Percentiles rank a stretch among this genome's conserved stretches.
phyloP scores from a whole-genome alignment of 805 yeast species.

The Sporopachydermia lactativora region DNA sequence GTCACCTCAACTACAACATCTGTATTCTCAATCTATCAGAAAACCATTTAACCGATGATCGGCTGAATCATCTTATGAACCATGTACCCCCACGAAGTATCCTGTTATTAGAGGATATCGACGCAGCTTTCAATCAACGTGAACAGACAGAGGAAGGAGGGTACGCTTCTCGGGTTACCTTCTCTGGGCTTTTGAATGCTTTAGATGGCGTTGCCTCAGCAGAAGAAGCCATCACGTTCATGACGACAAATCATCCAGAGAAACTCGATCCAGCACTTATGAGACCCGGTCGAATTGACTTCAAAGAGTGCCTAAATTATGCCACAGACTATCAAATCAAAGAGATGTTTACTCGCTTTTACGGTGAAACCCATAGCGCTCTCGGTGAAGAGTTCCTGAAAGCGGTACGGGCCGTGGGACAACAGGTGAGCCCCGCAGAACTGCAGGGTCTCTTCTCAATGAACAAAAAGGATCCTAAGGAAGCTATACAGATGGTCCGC shows the following conservation, averaged over 20 bases:
- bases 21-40: conserved; percentile 88
- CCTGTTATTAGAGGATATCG: conserved; percentile 79
- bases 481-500: conserved; percentile 52
- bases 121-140: conserved; percentile 86
- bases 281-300: conserved; percentile 92
- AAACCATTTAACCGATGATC: conserved; percentile 82
- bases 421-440: conserved; percentile 79
- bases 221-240: conserved; percentile 89
- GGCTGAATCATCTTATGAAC: conserved; percentile 90
- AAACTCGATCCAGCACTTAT: conserved; percentile 82
- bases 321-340: conserved; percentile 75
- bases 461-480: conserved; percentile 69
- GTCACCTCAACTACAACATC: conserved; percentile 88
- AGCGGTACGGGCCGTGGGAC: conserved; percentile 31
- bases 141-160: conserved; percentile 67
- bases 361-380: conserved; percentile 39
- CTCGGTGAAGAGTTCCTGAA: conserved; percentile 27
- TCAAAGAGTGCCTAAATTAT: conserved; percentile 66
- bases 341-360: conserved; percentile 80
- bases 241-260: conserved; percentile 98
- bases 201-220: conserved; percentile 96
- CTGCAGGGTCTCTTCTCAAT: conserved; percentile 91
- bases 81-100: conserved; percentile 87
- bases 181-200: conserved; percentile 87
- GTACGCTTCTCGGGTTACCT: conserved; percentile 79